Percentiles rank a stretch among this genome's conserved stretches.
phyloP scores from a whole-genome alignment of 306 rosid genomes.

The Geum urbanum region DNA sequence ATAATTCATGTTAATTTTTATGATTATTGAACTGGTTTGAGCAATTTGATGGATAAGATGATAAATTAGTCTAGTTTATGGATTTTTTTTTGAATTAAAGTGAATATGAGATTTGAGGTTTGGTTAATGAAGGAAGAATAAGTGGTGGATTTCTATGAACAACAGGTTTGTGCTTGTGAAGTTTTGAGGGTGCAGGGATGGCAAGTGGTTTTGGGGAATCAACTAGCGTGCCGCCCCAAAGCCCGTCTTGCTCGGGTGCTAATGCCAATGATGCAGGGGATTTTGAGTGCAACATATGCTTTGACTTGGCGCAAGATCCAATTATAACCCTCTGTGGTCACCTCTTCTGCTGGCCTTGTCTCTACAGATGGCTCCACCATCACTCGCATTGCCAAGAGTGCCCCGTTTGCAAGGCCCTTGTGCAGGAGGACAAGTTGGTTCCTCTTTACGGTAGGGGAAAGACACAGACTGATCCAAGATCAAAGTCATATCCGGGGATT shows the following conservation, averaged over 20 bases:
- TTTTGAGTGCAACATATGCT: slow-evolving; percentile 94
- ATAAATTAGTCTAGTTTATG: neutral
- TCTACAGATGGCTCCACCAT: slow-evolving; percentile 82
- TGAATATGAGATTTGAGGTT: neutral
- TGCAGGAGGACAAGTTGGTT: slow-evolving; percentile 71
- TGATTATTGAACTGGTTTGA: neutral
- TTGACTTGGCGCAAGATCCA: slow-evolving; percentile 87
- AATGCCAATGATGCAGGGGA: slow-evolving; percentile 61
- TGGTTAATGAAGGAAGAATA: neutral
- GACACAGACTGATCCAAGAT: slow-evolving; percentile 66
- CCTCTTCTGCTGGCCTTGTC: slow-evolving; percentile 91
- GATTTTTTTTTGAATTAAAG: neutral
- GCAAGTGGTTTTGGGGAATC: slow-evolving; percentile 66
- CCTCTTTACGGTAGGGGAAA: slow-evolving; percentile 96
- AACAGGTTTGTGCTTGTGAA: slow-evolving; percentile 20
- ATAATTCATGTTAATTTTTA: neutral
- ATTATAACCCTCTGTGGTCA: slow-evolving; percentile 90
- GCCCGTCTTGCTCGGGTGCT: slow-evolving; percentile 44
- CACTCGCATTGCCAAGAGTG: slow-evolving; percentile 92
- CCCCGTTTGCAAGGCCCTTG: slow-evolving; percentile 87
- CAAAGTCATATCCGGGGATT: slow-evolving; percentile 65
- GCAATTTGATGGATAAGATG: neutral
- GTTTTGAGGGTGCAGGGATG: slow-evolving; percentile 34
- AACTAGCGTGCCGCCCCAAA: slow-evolving; percentile 43
- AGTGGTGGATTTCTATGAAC: neutral